Evolutionary conservation across 495 filamentous ascomycete genomes (phyloP).

Genomic region (Aspergillus biplanus): DNA sequence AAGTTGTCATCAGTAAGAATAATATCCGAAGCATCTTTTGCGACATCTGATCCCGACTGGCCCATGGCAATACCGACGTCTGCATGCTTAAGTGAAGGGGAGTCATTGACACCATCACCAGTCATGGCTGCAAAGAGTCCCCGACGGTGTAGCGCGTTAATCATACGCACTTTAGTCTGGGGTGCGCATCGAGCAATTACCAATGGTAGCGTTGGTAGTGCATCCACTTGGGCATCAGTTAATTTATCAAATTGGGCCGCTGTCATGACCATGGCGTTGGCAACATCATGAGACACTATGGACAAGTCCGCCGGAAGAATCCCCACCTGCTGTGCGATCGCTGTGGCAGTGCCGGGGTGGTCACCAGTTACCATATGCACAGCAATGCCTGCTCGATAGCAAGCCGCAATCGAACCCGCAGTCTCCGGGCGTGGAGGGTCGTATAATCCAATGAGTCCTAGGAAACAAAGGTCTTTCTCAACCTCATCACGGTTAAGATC

Average conservation of each 20-base stretch:
- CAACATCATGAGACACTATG: slow-evolving; percentile 53
- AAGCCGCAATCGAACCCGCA: slow-evolving; percentile 57
- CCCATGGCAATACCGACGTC: slow-evolving; percentile 90
- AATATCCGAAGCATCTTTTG: slow-evolving; percentile 82
- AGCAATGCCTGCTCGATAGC: slow-evolving; percentile 65
- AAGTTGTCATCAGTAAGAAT: slow-evolving; percentile 86
- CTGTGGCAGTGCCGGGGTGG: slow-evolving; percentile 63
- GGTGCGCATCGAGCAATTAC: slow-evolving; percentile 75
- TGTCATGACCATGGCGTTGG: slow-evolving; percentile 68
- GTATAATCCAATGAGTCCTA: slow-evolving; percentile 73
- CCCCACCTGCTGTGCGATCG: slow-evolving; percentile 68
- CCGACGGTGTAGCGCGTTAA: slow-evolving; percentile 71
- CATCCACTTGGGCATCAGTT: slow-evolving; percentile 65
- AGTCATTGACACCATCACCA: slow-evolving; percentile 87
- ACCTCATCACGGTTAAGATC: slow-evolving; percentile 57
- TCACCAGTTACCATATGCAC: slow-evolving; percentile 78
- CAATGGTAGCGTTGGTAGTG: slow-evolving; percentile 64
- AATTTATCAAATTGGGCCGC: slow-evolving; percentile 69
- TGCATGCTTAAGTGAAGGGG: slow-evolving; percentile 76
- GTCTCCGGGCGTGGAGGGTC: slow-evolving; percentile 67
- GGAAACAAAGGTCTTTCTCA: slow-evolving; percentile 62
- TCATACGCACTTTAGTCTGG: slow-evolving; percentile 77
- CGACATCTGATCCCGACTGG: slow-evolving; percentile 76
- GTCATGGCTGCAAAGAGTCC: slow-evolving; percentile 75
- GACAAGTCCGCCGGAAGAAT: slow-evolving; percentile 61